Evolutionary conservation across 306 rosid genomes (phyloP).

Genomic region (Acacia crassicarpa): DNA sequence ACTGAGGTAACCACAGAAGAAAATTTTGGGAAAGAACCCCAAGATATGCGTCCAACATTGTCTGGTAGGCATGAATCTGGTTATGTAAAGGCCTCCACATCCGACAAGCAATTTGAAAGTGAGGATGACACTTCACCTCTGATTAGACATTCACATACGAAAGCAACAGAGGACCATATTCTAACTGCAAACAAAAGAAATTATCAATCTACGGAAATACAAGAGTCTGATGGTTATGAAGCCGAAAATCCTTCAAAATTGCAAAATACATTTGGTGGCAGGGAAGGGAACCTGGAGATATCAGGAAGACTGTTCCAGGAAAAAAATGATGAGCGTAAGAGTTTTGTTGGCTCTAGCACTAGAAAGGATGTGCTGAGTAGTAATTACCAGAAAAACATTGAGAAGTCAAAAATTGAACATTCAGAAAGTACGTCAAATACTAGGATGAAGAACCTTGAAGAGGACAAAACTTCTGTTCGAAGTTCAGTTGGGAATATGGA

Average conservation of each 20-base stretch:
- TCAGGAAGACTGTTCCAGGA: constrained; percentile 39
- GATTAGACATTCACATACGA: constrained; percentile 36
- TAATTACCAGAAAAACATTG: constrained; percentile 39
- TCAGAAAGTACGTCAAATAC: constrained; percentile 43
- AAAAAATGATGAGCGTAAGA: constrained; percentile 36
- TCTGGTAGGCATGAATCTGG: constrained; percentile 40
- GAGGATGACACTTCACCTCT: constrained; percentile 49
- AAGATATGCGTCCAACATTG: constrained; percentile 40
- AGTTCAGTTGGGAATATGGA: constrained; percentile 50
- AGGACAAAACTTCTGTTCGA: constrained; percentile 31
- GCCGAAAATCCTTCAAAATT: constrained; percentile 37
- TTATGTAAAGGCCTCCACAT: constrained; percentile 44
- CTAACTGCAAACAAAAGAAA: constrained; percentile 47
- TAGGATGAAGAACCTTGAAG: constrained; percentile 39
- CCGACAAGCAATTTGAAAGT: constrained; percentile 44
- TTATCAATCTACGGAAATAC: constrained; percentile 36
- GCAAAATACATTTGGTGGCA: constrained; percentile 31
- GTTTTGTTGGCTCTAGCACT: constrained; percentile 31
- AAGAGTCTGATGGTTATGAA: constrained; percentile 36
- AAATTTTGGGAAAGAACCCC: constrained; percentile 42
- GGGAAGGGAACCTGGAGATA: constrained; percentile 43
- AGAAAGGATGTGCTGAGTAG: constrained; percentile 36
- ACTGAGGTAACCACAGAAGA: constrained; percentile 41
- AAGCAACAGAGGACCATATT: constrained; percentile 41
- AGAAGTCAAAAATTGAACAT: constrained; percentile 45